These are phyloP conservation scores for Trichoderma aggressivum DNA, from an alignment of 2,329 filamentous ascomycete species.

Conservation along the genomic window DNA sequence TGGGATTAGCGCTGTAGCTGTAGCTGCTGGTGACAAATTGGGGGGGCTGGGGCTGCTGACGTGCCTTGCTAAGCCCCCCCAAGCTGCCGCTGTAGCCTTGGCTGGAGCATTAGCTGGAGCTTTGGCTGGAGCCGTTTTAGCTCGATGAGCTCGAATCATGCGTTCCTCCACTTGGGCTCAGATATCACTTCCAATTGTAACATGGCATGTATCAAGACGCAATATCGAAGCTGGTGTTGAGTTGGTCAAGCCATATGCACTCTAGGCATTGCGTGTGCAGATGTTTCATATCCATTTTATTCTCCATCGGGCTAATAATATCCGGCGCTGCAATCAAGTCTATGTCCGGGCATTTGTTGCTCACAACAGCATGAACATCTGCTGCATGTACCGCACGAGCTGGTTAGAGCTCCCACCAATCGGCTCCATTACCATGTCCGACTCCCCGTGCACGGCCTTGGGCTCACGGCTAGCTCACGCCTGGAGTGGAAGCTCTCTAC, in stretches of 20 bases:
- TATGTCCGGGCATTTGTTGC: no score
- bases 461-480: background rate
- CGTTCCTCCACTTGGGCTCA: background rate
- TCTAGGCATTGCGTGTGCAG: no score
- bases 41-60: slow-evolving; percentile 17
- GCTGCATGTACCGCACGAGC: background rate
- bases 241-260: no score
- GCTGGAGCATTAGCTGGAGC: slow-evolving; percentile 4
- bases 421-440: slow-evolving; percentile 5
- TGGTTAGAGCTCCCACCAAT: background rate
- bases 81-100: background rate
- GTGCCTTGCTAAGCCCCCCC: slow-evolving; percentile 11
- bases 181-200: background rate
- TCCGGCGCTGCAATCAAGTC: no score
- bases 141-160: slow-evolving; percentile 2
- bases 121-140: background rate
- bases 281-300: no score
- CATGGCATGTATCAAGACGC: no score
- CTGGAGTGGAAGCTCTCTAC: background rate
- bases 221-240: no score
- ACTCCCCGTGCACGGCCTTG: background rate
- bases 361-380: no score
- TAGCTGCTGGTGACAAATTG: slow-evolving; percentile 15
- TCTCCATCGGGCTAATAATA: no score
- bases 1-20: background rate